phyloP scores from a whole-genome alignment of 306 rosid species.

The Trifolium subterraneum region DNA sequence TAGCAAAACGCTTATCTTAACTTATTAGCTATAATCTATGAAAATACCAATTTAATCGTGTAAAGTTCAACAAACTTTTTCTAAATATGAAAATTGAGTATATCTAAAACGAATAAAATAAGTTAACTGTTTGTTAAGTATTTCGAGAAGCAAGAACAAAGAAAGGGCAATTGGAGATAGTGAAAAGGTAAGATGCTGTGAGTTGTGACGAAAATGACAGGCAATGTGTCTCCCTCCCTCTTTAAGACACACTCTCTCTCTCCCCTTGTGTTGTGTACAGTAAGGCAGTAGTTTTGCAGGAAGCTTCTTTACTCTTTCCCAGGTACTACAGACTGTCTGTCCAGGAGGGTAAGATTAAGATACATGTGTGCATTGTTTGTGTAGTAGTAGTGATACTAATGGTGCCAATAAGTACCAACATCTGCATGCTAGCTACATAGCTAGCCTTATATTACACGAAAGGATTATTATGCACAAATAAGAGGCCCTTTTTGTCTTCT shows the following conservation, averaged over 20 bases:
- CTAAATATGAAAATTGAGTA: too few relatives aligned
- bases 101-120: not conserved
- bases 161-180: conserved; percentile 15
- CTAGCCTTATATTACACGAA: conserved; percentile 33
- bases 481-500: too few relatives aligned
- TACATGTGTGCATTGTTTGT: conserved; percentile 9
- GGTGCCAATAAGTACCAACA: conserved; percentile 4
- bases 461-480: too few relatives aligned
- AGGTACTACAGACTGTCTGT: conserved; percentile 52
- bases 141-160: not conserved
- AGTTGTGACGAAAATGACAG: conserved; percentile 51
- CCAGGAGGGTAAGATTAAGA: conserved; percentile 22
- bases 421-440: not conserved
- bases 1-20: too few relatives aligned
- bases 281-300: conserved; percentile 55
- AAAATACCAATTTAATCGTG: too few relatives aligned
- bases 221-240: conserved; percentile 35
- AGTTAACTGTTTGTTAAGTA: not conserved
- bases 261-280: too few relatives aligned
- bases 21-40: too few relatives aligned
- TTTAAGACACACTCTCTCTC: too few relatives aligned
- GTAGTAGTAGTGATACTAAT: conserved; percentile 18
- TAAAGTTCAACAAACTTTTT: too few relatives aligned
- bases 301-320: conserved; percentile 85
- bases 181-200: conserved; percentile 29